Evolutionary conservation across 2,329 filamentous ascomycete genomes (phyloP).

Genomic region (Colletotrichum liaoningense): DNA sequence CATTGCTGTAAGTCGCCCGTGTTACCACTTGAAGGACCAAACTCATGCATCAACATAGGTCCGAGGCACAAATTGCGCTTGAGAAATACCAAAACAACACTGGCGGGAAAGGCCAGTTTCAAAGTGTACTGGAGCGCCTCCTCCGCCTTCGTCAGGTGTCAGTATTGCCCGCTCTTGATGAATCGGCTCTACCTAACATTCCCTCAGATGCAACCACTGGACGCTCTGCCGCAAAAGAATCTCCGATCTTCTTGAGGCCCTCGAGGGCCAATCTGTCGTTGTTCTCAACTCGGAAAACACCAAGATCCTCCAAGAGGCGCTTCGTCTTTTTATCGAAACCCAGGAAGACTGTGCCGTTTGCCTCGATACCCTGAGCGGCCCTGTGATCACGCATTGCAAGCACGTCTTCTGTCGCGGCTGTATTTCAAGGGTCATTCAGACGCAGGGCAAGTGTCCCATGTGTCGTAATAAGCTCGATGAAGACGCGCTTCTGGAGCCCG

Average conservation of each 20-base stretch:
- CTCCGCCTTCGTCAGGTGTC: slow-evolving; percentile 83
- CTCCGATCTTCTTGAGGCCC: slow-evolving; percentile 75
- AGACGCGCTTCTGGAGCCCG: slow-evolving; percentile 72
- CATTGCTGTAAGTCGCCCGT: slow-evolving; percentile 67
- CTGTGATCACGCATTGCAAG: slow-evolving; percentile 87
- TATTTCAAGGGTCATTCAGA: slow-evolving; percentile 78
- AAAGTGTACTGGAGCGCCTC: slow-evolving; percentile 82
- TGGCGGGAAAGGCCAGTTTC: slow-evolving; percentile 68
- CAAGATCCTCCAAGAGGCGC: slow-evolving; percentile 77
- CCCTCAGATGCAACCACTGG: slow-evolving; percentile 83
- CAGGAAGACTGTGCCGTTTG: slow-evolving; percentile 89
- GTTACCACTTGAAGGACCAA: too few relatives aligned
- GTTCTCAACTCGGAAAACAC: slow-evolving; percentile 78
- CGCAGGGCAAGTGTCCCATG: slow-evolving; percentile 86
- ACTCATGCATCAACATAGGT: slow-evolving; percentile 52
- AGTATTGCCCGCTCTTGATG: slow-evolving; percentile 42
- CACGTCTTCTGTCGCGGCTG: slow-evolving; percentile 83
- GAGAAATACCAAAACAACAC: slow-evolving; percentile 65
- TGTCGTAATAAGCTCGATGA: slow-evolving; percentile 78
- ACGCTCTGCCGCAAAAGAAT: slow-evolving; percentile 81
- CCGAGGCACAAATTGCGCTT: slow-evolving; percentile 80
- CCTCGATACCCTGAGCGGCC: slow-evolving; percentile 76
- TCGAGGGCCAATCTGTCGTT: slow-evolving; percentile 76
- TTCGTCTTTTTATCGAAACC: slow-evolving; percentile 81
- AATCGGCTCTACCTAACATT: slow-evolving; percentile 33